phyloP scores from a whole-genome alignment of 345 rosid genomes.

The Salix purpurea region DNA sequence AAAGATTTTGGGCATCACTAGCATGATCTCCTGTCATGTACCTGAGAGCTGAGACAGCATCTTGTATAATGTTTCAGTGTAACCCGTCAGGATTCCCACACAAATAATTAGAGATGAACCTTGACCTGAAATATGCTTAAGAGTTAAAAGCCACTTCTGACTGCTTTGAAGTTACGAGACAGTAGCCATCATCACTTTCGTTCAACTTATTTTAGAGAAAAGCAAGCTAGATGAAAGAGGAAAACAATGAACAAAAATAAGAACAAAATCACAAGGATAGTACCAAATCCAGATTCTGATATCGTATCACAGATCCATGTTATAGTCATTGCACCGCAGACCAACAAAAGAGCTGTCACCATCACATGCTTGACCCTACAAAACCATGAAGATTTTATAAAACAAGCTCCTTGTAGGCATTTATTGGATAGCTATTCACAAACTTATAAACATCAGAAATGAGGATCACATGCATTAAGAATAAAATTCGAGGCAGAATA shows the following conservation, averaged over 20 bases:
- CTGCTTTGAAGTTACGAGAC: too few species aligned
- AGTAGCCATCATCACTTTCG: background rate
- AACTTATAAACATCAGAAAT: background rate
- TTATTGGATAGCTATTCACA: background rate
- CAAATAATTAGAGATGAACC: constrained; percentile 89
- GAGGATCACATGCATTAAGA: background rate
- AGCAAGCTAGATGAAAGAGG: background rate
- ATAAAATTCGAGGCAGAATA: background rate
- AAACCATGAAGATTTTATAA: constrained; percentile 13
- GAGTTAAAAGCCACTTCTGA: constrained; percentile 4
- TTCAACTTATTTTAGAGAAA: background rate
- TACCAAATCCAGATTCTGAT: constrained; percentile 97
- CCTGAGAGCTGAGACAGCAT: constrained; percentile 87
- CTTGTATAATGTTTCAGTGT: constrained; percentile 84
- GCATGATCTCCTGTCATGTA: constrained; percentile 23
- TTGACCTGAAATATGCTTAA: constrained; percentile 59
- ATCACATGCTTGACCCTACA: constrained; percentile 79
- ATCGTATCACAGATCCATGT: constrained; percentile 95
- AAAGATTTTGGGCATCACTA: background rate
- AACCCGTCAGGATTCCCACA: constrained; percentile 90
- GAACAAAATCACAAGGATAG: constrained; percentile 5
- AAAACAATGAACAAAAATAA: background rate
- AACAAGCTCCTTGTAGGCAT: constrained; percentile 1
- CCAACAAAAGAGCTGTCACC: constrained; percentile 71
- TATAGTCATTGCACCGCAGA: constrained; percentile 90